Conservation (phyloP, 1,284 basidiomycete species). For the Ustilago tritici region DNA sequence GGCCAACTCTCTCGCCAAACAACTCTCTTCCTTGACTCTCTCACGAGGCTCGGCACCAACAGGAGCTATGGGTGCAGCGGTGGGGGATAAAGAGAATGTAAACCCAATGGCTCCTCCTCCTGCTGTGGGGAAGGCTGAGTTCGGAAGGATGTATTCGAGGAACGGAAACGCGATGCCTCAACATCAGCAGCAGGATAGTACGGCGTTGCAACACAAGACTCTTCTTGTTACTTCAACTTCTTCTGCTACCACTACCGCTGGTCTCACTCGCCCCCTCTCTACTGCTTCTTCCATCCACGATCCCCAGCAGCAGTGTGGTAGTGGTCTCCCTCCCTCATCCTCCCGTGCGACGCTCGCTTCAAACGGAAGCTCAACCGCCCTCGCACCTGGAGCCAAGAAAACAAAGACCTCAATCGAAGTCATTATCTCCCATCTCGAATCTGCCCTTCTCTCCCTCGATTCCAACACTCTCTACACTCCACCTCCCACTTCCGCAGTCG, state of each 20-base stretch:
- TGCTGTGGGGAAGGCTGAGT: conserved; percentile 20
- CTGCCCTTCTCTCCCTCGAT: conserved; percentile 78
- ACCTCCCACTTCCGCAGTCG: conserved; percentile 26
- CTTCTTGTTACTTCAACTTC: conserved; percentile 33
- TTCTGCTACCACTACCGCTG: background rate
- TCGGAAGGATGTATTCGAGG: conserved; percentile 36
- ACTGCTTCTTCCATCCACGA: conserved; percentile 11
- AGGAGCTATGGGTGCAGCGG: background rate
- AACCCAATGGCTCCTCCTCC: conserved; percentile 41
- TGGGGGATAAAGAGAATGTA: conserved; percentile 62
- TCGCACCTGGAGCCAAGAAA: conserved; percentile 27
- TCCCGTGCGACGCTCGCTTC: conserved; percentile 39
- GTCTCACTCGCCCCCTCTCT: conserved; percentile 16
- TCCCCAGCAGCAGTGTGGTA: conserved; percentile 12
- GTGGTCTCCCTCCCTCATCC: conserved; percentile 16
- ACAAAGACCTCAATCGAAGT: conserved; percentile 53
- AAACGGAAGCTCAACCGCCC: conserved; percentile 29
- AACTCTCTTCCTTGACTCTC: conserved; percentile 41
- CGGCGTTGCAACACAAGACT: conserved; percentile 54
- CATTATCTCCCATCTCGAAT: conserved; percentile 76
- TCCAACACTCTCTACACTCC: conserved; percentile 76
- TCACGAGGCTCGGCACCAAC: background rate
- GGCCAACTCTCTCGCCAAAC: conserved; percentile 42
- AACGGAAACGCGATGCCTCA: conserved; percentile 24
- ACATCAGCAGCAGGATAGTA: background rate